Percentiles rank a stretch among this genome's conserved stretches.
These are phyloP conservation scores for Anastatica hierochuntica DNA, from an alignment of 345 rosid genomes.

Conservation along the genomic window DNA sequence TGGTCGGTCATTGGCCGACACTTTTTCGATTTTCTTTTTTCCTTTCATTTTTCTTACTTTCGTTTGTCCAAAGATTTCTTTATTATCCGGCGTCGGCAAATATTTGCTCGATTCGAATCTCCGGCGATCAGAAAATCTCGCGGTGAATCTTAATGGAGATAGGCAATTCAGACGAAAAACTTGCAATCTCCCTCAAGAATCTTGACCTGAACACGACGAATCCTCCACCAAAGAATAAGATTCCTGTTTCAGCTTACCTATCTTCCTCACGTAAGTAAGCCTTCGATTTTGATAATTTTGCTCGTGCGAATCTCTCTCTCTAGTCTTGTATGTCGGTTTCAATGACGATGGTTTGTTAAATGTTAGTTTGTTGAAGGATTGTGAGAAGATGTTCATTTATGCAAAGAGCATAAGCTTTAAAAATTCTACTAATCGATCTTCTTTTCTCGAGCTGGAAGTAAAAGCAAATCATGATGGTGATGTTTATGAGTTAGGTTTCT, in stretches of 20 bases:
- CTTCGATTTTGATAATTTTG: not conserved
- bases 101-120: not conserved
- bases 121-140: slow-evolving; percentile 1
- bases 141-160: slow-evolving; percentile 30
- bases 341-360: no score
- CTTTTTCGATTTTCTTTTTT: not conserved
- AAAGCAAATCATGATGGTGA: not conserved
- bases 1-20: not conserved
- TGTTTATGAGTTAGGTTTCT: not conserved
- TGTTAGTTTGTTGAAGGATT: no score
- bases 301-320: not conserved
- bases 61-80: not conserved
- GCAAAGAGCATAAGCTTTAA: no score
- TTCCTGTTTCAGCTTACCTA: slow-evolving; percentile 8
- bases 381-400: no score
- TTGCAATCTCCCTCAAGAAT: slow-evolving; percentile 30
- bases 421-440: not conserved
- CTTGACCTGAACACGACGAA: slow-evolving; percentile 35
- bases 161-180: slow-evolving; percentile 17
- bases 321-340: no score
- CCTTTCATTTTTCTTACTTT: not conserved
- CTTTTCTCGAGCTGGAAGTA: not conserved
- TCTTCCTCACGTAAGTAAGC: slow-evolving; percentile 39
- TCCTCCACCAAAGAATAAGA: slow-evolving; percentile 16
- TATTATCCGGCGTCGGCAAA: not conserved